A percentile compares a stretch with the other conserved stretches of the same genome.
These are phyloP conservation scores for Candida incommunis DNA, from an alignment of 805 yeast species.

Conservation along the genomic window DNA sequence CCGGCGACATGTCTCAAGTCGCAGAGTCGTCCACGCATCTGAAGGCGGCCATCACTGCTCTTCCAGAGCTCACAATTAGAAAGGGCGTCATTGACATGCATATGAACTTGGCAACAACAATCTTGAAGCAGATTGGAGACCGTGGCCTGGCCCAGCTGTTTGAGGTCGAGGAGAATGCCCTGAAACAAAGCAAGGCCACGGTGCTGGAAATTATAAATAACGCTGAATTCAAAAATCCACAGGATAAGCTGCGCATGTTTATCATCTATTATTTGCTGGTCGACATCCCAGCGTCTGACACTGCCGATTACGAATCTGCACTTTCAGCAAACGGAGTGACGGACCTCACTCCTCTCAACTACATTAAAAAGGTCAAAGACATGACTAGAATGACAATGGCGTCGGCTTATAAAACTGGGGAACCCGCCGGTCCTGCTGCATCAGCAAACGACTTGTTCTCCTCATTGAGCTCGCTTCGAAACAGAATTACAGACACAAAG, in stretches of 20 bases:
- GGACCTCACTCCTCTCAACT: constrained; percentile 51
- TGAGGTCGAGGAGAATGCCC: constrained; percentile 80
- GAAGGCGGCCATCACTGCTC: constrained; percentile 65
- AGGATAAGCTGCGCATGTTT: constrained; percentile 80
- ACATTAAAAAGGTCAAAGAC: constrained; percentile 73
- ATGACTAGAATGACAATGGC: constrained; percentile 32
- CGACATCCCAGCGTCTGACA: constrained; percentile 33
- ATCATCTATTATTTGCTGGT: constrained; percentile 48
- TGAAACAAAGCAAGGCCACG: constrained; percentile 32
- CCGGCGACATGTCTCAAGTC: constrained; percentile 51
- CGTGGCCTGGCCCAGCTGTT: constrained; percentile 80
- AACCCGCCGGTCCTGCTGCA: background rate
- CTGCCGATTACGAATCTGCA: constrained; percentile 48
- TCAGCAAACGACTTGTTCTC: background rate
- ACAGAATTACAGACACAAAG: background rate
- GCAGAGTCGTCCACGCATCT: constrained; percentile 40
- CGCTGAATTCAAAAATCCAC: constrained; percentile 40
- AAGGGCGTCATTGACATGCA: constrained; percentile 88
- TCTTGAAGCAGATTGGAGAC: constrained; percentile 72
- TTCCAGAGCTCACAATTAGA: constrained; percentile 84
- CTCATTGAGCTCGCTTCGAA: background rate
- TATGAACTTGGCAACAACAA: constrained; percentile 82
- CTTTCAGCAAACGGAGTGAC: constrained; percentile 39
- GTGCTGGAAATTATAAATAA: constrained; percentile 38
- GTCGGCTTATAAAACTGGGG: background rate